A percentile compares a stretch with the other conserved stretches of the same genome.
These are phyloP conservation scores for Tuber indicum DNA, from an alignment of 495 filamentous ascomycete species.

Conservation along the genomic window DNA sequence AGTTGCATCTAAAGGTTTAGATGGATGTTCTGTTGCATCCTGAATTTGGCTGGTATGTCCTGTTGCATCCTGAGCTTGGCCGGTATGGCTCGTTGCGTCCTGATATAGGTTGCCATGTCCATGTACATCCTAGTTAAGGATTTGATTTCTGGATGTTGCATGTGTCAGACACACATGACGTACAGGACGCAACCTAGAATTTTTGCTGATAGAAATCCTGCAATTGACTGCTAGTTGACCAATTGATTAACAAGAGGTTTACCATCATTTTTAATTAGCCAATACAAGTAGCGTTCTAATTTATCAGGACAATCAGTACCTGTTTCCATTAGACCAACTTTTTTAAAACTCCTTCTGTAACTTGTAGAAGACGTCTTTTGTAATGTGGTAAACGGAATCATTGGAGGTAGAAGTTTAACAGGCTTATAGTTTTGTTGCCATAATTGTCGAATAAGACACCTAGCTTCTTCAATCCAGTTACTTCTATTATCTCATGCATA, in stretches of 20 bases:
- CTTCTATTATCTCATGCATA: not conserved
- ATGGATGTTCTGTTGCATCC: too few relatives aligned
- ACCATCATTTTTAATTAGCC: not conserved
- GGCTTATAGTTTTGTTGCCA: slow-evolving; percentile 8
- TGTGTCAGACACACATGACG: too few relatives aligned
- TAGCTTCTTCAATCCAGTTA: not conserved
- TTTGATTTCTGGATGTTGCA: too few relatives aligned
- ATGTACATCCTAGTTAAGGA: too few relatives aligned
- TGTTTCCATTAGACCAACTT: not conserved
- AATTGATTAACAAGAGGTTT: not conserved
- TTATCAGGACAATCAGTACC: not conserved
- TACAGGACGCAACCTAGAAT: too few relatives aligned
- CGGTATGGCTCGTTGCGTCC: too few relatives aligned
- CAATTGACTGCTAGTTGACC: not conserved
- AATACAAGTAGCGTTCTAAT: not conserved
- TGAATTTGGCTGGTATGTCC: too few relatives aligned
- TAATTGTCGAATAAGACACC: not conserved
- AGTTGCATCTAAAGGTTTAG: too few relatives aligned
- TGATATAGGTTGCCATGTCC: too few relatives aligned
- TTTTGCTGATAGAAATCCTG: too few relatives aligned
- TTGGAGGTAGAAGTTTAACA: not conserved
- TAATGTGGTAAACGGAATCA: not conserved
- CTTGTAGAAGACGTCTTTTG: not conserved
- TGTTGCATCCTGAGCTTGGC: too few relatives aligned
- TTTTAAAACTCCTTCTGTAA: not conserved